Evolutionary conservation across 2,329 filamentous ascomycete genomes (phyloP).

Genomic region (Bipolaris gigantea): DNA sequence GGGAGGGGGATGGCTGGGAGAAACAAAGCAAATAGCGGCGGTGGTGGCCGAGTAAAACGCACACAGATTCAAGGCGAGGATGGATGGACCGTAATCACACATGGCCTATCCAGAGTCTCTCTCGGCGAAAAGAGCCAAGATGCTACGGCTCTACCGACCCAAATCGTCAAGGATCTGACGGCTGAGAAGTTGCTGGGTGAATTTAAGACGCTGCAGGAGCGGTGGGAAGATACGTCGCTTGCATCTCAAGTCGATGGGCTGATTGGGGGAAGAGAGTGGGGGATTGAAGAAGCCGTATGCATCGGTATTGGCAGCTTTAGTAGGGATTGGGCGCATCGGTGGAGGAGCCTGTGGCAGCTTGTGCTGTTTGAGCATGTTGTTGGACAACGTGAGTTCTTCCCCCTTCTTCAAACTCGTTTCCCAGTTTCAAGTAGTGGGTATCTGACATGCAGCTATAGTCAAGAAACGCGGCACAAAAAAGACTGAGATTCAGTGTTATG

Average conservation of each 20-base stretch:
- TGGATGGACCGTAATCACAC: constrained; percentile 45
- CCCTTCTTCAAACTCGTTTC: no score
- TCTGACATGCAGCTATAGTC: background rate
- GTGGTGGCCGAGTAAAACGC: constrained; percentile 34
- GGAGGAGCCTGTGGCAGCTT: constrained; percentile 43
- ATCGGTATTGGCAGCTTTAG: constrained; percentile 44
- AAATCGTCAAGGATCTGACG: constrained; percentile 29
- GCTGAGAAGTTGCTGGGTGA: constrained; percentile 27
- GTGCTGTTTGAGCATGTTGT: constrained; percentile 39
- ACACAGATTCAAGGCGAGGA: constrained; percentile 34
- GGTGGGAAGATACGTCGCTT: constrained; percentile 30
- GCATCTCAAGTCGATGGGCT: constrained; percentile 22
- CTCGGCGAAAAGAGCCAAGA: background rate
- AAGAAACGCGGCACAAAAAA: background rate
- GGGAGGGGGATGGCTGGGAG: background rate
- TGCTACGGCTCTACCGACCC: constrained; percentile 10
- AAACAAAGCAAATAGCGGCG: background rate
- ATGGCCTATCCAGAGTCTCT: constrained; percentile 21
- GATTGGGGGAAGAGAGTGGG: constrained; percentile 10
- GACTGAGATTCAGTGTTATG: constrained; percentile 24
- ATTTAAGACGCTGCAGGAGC: constrained; percentile 25
- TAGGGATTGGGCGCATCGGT: constrained; percentile 40
- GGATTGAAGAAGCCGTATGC: constrained; percentile 31
- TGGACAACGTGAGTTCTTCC: constrained; percentile 7
- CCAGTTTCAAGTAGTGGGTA: no score